Conservation (phyloP, 495 filamentous ascomycete species). For the Aspergillus saccharolyticus region DNA sequence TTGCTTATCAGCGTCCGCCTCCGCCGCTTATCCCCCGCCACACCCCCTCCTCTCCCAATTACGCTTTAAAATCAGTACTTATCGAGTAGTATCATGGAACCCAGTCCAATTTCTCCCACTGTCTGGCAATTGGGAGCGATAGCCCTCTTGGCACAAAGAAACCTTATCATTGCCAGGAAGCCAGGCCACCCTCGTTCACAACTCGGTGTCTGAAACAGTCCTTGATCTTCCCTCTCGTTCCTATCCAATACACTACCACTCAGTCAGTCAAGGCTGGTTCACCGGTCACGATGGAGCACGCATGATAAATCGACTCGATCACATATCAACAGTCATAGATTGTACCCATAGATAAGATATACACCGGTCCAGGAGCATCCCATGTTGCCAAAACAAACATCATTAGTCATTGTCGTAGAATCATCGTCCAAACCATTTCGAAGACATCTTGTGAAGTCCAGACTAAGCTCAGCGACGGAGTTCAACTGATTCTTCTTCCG, state of each 20-base stretch:
- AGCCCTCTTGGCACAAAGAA: background rate
- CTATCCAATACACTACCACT: background rate
- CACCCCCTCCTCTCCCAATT: background rate
- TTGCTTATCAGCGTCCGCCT: background rate
- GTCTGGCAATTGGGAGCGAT: background rate
- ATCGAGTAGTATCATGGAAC: too few relatives aligned
- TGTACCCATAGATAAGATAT: background rate
- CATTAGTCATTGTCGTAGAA: slow-evolving; percentile 2
- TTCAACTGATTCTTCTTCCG: slow-evolving; percentile 5
- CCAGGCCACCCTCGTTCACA: too few relatives aligned
- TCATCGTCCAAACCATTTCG: background rate
- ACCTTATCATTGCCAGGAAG: background rate
- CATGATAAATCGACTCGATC: too few relatives aligned
- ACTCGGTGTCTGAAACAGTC: background rate
- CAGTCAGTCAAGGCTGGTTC: background rate
- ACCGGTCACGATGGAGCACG: too few relatives aligned
- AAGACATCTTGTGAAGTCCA: background rate
- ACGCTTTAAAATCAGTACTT: too few relatives aligned
- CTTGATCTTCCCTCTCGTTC: background rate
- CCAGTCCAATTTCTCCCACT: background rate
- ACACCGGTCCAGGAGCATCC: background rate
- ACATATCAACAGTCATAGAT: background rate
- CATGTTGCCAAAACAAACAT: background rate
- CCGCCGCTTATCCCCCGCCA: background rate
- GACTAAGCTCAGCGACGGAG: slow-evolving; percentile 13